Percentiles rank a stretch among this genome's conserved stretches.
phyloP scores from a whole-genome alignment of 345 rosid species.

The Pseudoturritis turrita region DNA sequence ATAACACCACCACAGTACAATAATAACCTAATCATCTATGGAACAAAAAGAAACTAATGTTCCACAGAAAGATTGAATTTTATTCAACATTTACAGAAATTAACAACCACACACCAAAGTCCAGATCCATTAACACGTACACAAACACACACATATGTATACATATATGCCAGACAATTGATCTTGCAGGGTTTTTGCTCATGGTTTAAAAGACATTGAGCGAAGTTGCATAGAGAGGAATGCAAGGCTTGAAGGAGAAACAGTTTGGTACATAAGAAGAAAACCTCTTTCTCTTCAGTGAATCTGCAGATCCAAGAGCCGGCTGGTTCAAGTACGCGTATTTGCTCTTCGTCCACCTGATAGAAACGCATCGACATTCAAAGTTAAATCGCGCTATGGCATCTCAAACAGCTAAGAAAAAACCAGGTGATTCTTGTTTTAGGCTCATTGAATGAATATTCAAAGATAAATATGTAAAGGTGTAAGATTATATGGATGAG shows the following conservation, averaged over 20 bases:
- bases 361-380: not conserved
- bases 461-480: not conserved
- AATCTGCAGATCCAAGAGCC: slow-evolving; percentile 44
- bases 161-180: not conserved
- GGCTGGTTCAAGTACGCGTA: slow-evolving; percentile 92
- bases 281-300: slow-evolving; percentile 39
- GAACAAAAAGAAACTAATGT: slow-evolving; percentile 5
- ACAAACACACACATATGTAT: not conserved
- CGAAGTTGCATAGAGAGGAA: slow-evolving; percentile 50
- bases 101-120: slow-evolving; percentile 12
- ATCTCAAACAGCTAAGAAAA: not conserved
- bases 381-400: not conserved
- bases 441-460: not conserved
- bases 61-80: slow-evolving; percentile 12
- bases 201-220: slow-evolving; percentile 50
- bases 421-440: not conserved
- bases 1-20: too few relatives aligned
- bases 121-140: slow-evolving; percentile 12
- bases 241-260: slow-evolving; percentile 54
- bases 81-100: slow-evolving; percentile 15
- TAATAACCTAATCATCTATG: not conserved
- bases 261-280: slow-evolving; percentile 54
- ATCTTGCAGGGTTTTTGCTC: slow-evolving; percentile 9
- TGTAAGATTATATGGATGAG: not conserved
- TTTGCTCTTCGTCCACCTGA: slow-evolving; percentile 96